A percentile compares a stretch with the other conserved stretches of the same genome.
phyloP scores from a whole-genome alignment of 345 rosid genomes.

The Gossypium turneri region DNA sequence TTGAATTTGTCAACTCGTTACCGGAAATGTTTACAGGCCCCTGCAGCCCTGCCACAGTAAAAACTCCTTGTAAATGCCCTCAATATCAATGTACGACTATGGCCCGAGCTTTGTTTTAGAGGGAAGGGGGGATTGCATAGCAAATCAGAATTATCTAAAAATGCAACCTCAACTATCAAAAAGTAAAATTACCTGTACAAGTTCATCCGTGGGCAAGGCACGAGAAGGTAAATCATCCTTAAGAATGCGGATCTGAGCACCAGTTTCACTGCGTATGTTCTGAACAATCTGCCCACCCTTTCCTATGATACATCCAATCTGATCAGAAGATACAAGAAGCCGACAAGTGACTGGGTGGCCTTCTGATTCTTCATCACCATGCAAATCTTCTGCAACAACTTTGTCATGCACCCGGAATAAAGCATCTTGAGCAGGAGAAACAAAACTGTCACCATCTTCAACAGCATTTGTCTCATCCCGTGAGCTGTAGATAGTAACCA shows the following conservation, averaged over 20 bases:
- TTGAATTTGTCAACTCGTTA: background rate
- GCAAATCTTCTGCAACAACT: slow-evolving; percentile 66
- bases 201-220: slow-evolving; percentile 84
- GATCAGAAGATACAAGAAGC: slow-evolving; percentile 94
- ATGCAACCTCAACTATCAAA: background rate
- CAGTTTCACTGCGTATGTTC: slow-evolving; percentile 77
- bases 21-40: background rate
- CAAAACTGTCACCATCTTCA: slow-evolving; percentile 49
- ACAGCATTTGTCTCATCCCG: slow-evolving; percentile 74
- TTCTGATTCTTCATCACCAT: slow-evolving; percentile 57
- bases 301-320: slow-evolving; percentile 94
- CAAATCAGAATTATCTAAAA: background rate
- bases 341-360: slow-evolving; percentile 61
- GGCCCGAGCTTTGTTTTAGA: background rate
- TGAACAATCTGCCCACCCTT: slow-evolving; percentile 95
- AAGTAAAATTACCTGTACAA: slow-evolving; percentile 62
- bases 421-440: slow-evolving; percentile 93
- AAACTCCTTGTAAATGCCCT: background rate
- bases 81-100: background rate
- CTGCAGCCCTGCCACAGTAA: no score
- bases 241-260: slow-evolving; percentile 86
- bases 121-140: no score
- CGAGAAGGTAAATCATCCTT: slow-evolving; percentile 87
- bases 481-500: slow-evolving; percentile 82
- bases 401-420: slow-evolving; percentile 80